phyloP scores from a whole-genome alignment of 345 rosid genomes.

The Syzygium jambos region DNA sequence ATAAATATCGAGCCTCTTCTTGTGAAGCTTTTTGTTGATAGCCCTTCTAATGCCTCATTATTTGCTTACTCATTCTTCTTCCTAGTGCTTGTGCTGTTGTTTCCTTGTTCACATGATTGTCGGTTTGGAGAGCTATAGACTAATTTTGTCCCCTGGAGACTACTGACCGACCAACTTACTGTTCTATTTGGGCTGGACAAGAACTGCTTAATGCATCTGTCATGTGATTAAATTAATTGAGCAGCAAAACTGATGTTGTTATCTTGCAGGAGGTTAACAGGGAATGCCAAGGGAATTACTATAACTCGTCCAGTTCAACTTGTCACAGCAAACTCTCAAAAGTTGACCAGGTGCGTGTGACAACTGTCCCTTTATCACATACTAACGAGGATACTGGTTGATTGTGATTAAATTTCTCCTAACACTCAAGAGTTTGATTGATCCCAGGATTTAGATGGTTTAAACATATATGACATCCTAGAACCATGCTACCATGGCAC shows the following conservation, averaged over 20 bases:
- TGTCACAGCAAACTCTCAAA: conserved; percentile 27
- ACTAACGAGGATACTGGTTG: not conserved
- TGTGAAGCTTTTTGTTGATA: not conserved
- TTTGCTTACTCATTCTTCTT: not conserved
- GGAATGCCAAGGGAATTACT: conserved; percentile 53
- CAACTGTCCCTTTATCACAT: conserved; percentile 1
- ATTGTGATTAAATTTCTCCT: not conserved
- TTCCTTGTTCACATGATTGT: not conserved
- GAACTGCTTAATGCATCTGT: not conserved
- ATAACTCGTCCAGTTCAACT: conserved; percentile 3
- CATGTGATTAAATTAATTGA: not conserved
- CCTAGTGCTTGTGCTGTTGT: not conserved
- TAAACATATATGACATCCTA: conserved; percentile 74
- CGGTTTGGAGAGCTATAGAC: not conserved
- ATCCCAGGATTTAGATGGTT: conserved; percentile 35
- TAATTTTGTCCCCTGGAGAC: not conserved
- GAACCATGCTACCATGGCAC: conserved; percentile 73
- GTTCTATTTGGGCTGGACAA: not conserved
- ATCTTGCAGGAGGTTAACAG: conserved; percentile 45
- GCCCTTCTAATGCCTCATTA: not conserved
- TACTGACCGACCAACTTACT: not conserved
- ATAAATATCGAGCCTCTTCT: not conserved
- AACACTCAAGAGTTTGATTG: not conserved
- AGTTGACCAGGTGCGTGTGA: conserved; percentile 37
- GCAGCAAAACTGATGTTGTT: not conserved